These are phyloP conservation scores for Pachysandra terminalis DNA, from an alignment of 164 flowering plant genomes.

Conservation along the genomic window DNA sequence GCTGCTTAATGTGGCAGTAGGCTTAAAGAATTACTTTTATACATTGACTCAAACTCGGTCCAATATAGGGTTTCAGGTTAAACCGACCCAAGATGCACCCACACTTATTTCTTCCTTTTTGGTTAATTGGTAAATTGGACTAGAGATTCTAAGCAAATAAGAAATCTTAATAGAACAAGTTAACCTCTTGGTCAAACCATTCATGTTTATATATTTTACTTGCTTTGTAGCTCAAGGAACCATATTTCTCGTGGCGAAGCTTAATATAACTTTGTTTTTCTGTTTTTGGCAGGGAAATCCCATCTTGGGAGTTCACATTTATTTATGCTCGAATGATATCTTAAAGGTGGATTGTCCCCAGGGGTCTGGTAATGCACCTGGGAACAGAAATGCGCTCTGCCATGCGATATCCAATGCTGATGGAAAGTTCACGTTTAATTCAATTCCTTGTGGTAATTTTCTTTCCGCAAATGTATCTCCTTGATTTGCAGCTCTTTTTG, in stretches of 20 bases:
- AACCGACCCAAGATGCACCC: no score
- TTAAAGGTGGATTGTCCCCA: constrained; percentile 71
- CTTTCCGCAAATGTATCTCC: background rate
- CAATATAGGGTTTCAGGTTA: no score
- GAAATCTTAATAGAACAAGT: constrained; percentile 1
- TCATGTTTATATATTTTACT: no score
- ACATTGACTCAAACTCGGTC: no score
- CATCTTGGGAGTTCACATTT: constrained; percentile 88
- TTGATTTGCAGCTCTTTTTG: background rate
- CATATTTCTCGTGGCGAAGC: background rate
- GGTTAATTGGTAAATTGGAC: no score
- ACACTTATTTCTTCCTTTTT: no score
- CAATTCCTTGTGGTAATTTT: constrained; percentile 87
- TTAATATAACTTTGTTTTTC: background rate
- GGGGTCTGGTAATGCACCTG: constrained; percentile 63
- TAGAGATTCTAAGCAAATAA: no score
- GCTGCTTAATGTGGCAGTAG: no score
- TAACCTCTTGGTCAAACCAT: background rate
- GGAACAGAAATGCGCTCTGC: constrained; percentile 71
- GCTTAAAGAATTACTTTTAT: no score
- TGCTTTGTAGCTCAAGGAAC: background rate
- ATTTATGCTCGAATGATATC: constrained; percentile 80
- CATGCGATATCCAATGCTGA: constrained; percentile 90
- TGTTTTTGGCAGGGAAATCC: constrained; percentile 77
- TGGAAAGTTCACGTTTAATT: constrained; percentile 72